A percentile compares a stretch with the other conserved stretches of the same genome.
These are phyloP conservation scores for Thuja plicata DNA, from an alignment of 83 land plant genomes.

Conservation along the genomic window DNA sequence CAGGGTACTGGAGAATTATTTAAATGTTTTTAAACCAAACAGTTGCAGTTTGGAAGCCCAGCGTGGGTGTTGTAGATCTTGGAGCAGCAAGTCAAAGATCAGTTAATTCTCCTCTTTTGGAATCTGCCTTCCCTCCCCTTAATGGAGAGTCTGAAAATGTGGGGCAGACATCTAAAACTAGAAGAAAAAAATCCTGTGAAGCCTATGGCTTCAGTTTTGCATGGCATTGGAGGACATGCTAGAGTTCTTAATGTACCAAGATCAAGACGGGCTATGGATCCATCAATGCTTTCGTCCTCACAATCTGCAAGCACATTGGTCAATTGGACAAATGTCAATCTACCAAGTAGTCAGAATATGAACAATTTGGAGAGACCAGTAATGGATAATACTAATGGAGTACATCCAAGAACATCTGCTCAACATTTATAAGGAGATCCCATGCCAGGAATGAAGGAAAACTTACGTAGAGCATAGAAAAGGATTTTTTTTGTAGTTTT, in stretches of 20 bases:
- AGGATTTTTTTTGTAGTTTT: too few relatives aligned
- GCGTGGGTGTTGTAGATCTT: too few relatives aligned
- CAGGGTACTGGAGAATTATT: too few relatives aligned
- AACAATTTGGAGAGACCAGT: constrained; percentile 43
- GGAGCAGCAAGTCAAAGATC: constrained; percentile 45
- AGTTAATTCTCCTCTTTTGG: constrained; percentile 35
- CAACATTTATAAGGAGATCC: too few relatives aligned
- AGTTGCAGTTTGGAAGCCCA: too few relatives aligned
- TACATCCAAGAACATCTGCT: constrained; percentile 28
- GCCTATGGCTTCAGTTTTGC: constrained; percentile 25
- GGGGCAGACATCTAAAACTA: constrained; percentile 9
- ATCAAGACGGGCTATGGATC: constrained; percentile 7
- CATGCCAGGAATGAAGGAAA: too few relatives aligned
- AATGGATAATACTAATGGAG: constrained; percentile 22
- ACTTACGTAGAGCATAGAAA: too few relatives aligned
- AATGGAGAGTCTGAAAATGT: constrained; percentile 34
- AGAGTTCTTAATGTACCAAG: too few relatives aligned
- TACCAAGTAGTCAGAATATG: not conserved
- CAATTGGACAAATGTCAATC: constrained; percentile 10
- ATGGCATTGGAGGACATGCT: constrained; percentile 11
- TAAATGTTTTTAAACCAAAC: too few relatives aligned
- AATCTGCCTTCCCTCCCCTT: constrained; percentile 83
- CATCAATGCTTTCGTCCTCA: constrained; percentile 15
- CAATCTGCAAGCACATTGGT: constrained; percentile 18
- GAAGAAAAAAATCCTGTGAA: not conserved